Conservation (phyloP, 1,284 basidiomycete species). For the Apiotrichum gamsii region DNA sequence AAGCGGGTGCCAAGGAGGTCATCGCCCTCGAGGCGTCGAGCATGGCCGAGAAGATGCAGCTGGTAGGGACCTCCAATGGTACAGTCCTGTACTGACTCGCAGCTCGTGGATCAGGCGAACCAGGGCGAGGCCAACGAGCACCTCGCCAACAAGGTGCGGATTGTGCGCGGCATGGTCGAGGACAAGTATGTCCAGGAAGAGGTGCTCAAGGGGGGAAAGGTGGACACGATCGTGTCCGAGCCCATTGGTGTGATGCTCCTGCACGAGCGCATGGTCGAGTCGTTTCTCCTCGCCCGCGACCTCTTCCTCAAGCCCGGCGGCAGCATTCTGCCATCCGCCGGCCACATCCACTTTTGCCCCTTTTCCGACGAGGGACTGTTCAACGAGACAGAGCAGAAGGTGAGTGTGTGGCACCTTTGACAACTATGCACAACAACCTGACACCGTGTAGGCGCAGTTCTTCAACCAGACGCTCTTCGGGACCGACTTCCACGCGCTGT, state of each 20-base stretch:
- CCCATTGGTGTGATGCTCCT: conserved; percentile 52
- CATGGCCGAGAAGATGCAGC: conserved; percentile 50
- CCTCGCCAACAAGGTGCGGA: conserved; percentile 32
- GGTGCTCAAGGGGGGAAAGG: conserved; percentile 40
- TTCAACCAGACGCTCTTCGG: conserved; percentile 47
- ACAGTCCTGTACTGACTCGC: not conserved
- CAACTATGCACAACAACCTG: not conserved
- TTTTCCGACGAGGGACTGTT: conserved; percentile 51
- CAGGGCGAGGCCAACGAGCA: conserved; percentile 36
- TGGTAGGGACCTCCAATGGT: conserved; percentile 32
- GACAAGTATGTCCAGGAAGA: conserved; percentile 35
- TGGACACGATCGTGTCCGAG: conserved; percentile 53
- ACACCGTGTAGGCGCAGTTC: conserved; percentile 39
- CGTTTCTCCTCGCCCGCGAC: conserved; percentile 50
- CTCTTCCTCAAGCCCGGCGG: conserved; percentile 50
- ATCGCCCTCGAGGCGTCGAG: conserved; percentile 51
- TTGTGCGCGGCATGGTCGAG: conserved; percentile 45
- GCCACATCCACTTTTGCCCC: conserved; percentile 50
- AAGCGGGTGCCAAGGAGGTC: conserved; percentile 51
- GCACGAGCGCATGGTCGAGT: conserved; percentile 53
- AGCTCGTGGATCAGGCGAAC: conserved; percentile 45
- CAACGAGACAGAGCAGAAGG: conserved; percentile 50
- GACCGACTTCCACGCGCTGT: conserved; percentile 43
- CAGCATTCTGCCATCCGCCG: conserved; percentile 48
- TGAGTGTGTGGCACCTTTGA: conserved; percentile 10